Base-by-base conservation (phyloP, 2,329 filamentous ascomycete genomes). In the Colletotrichum magnum region DNA sequence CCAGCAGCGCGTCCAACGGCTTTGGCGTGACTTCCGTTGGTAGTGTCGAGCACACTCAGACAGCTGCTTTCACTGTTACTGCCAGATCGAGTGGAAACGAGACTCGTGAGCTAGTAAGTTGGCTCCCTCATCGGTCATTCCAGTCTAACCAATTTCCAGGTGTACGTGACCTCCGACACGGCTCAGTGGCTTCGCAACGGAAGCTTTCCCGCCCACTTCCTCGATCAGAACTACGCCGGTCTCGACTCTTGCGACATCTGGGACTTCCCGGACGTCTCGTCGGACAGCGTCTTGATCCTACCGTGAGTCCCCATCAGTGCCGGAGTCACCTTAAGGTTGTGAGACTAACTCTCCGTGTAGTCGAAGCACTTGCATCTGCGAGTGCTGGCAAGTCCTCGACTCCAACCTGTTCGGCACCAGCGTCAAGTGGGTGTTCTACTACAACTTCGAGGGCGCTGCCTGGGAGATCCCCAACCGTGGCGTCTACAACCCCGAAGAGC, bases 381-480 rank as follows among this genome's bases (percentile, higher is more conserved):
- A 53, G 21, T 59, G 57, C 57, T 69, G 66, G 61, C 66, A 65
- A 9, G 32, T 57, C n/a, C 51, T 69, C 1, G 50, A 69, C 50
- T 45, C 56, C 13, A 41, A 54, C 15, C 52, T 67, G 16, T 56
- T 62, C 15, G 62, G 57, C 43, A 57, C 28, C 0, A 36, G 32
- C 6, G 67, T 60, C 36, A 60, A 66, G 32, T 70, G 45, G 56
- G 62, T 54, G 21, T 67, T 70, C 39, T 62, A 52, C 39, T 70
- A 63, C 58, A 67, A 58, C 45, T 62, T 51, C 13, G 28, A 47
- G 9, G 32, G 45, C 24, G n/a, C 36, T 15, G 13, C 41, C 18
- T 67, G 48, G 28, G 67, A 62, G 58, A 58, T 41, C 6, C 67
- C 67, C 10, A 50, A 61, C 3, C 56, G 62, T 6, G 13, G n/a